Conservation (phyloP, 73 alveolate genomes). For the Durusdinium trenchii region DNA sequence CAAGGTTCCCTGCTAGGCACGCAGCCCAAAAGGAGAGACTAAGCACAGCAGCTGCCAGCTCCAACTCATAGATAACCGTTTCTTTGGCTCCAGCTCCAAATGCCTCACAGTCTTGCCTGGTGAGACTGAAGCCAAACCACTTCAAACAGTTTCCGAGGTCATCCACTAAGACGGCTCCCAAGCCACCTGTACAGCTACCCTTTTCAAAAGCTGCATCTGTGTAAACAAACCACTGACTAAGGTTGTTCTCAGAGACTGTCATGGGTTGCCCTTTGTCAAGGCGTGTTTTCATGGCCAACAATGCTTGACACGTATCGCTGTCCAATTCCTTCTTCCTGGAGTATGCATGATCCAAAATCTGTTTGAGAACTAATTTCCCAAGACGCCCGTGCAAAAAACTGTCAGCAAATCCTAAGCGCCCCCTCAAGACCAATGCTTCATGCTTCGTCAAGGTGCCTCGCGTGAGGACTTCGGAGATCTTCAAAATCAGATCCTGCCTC, state of each 20-base stretch:
- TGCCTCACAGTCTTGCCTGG: neutral
- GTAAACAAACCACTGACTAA: neutral
- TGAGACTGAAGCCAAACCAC: neutral
- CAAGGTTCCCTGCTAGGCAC: neutral
- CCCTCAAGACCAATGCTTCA: neutral
- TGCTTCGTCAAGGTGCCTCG: neutral
- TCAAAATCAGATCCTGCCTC: neutral
- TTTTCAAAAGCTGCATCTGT: neutral
- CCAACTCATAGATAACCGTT: neutral
- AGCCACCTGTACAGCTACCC: neutral
- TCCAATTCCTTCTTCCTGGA: neutral
- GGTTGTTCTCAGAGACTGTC: neutral
- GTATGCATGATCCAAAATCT: neutral
- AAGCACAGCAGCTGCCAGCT: neutral
- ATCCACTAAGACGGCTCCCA: conserved; percentile 9
- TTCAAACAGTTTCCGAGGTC: neutral
- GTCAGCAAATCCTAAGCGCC: neutral
- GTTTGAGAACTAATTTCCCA: neutral
- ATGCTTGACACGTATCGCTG: neutral
- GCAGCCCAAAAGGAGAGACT: neutral
- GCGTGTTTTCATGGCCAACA: neutral
- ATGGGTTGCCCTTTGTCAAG: neutral
- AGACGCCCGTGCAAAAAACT: neutral
- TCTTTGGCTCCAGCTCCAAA: neutral
- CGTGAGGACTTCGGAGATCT: neutral